phyloP scores from a whole-genome alignment of 2,329 filamentous ascomycete species.

The Diaporthe longicolla region DNA sequence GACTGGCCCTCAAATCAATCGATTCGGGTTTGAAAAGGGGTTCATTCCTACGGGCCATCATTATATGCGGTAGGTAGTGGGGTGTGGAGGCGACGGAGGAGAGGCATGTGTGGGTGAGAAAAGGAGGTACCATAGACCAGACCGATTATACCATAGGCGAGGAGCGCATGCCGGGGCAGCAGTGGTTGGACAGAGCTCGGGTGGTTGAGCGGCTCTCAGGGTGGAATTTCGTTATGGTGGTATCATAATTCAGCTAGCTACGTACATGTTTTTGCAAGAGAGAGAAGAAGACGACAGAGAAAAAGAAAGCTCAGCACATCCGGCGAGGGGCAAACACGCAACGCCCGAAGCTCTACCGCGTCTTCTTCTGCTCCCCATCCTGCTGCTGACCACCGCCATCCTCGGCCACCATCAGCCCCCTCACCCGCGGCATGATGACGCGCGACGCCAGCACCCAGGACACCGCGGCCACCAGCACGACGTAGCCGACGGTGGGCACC shows the following conservation, averaged over 20 bases:
- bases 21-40: background rate
- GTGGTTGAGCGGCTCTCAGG: background rate
- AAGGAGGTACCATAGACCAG: slow-evolving; percentile 13
- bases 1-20: background rate
- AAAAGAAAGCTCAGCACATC: slow-evolving; percentile 25
- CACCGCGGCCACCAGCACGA: slow-evolving; percentile 70
- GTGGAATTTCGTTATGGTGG: slow-evolving; percentile 4
- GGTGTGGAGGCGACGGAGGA: background rate
- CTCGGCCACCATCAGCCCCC: slow-evolving; percentile 43
- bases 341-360: slow-evolving; percentile 48
- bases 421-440: slow-evolving; percentile 51
- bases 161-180: background rate
- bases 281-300: background rate
- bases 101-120: background rate
- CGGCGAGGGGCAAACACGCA: background rate
- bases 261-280: slow-evolving; percentile 25
- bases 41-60: background rate
- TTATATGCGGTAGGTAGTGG: background rate
- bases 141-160: slow-evolving; percentile 27
- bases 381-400: background rate
- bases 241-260: slow-evolving; percentile 37
- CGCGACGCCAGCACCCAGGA: slow-evolving; percentile 61
- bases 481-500: slow-evolving; percentile 78
- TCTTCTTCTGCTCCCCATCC: slow-evolving; percentile 54
- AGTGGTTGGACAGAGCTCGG: background rate